Percentiles rank a stretch among this genome's conserved stretches.
These are phyloP conservation scores for Endoconidiophora polonica DNA, from an alignment of 2,329 filamentous ascomycete species.

Conservation along the genomic window DNA sequence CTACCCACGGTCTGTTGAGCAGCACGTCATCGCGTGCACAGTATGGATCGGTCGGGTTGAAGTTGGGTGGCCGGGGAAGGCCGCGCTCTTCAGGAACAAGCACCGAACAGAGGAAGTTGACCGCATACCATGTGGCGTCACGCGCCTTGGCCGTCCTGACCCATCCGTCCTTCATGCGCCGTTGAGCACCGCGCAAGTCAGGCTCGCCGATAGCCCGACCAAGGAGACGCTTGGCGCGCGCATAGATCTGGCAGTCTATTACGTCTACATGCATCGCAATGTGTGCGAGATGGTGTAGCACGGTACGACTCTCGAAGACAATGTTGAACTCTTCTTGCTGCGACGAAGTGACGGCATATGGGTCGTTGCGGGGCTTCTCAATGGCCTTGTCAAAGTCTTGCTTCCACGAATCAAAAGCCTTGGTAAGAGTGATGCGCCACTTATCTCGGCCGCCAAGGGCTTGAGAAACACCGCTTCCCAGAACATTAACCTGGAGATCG, in stretches of 20 bases:
- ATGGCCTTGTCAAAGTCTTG: conserved; percentile 75
- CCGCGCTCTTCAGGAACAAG: conserved; percentile 39
- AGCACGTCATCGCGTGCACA: conserved; percentile 75
- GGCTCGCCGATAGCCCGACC: conserved; percentile 69
- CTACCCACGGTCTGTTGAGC: conserved; percentile 82
- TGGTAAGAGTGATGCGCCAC: conserved; percentile 72
- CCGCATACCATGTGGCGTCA: conserved; percentile 81
- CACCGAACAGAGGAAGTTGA: conserved; percentile 78
- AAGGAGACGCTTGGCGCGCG: conserved; percentile 67
- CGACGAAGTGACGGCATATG: conserved; percentile 23
- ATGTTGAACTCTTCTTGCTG: conserved; percentile 21
- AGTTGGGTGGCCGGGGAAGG: conserved; percentile 18
- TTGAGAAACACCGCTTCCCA: conserved; percentile 54
- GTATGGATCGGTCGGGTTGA: conserved; percentile 35
- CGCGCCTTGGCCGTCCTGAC: conserved; percentile 74
- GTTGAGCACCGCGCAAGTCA: conserved; percentile 63
- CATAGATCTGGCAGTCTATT: conserved; percentile 94
- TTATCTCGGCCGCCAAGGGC: conserved; percentile 76
- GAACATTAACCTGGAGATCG: conserved; percentile 77
- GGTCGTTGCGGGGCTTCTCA: conserved; percentile 39
- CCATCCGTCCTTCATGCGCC: conserved; percentile 78
- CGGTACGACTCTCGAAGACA: conserved; percentile 74
- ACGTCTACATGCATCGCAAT: conserved; percentile 98
- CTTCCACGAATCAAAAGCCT: conserved; percentile 89
- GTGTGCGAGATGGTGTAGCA: conserved; percentile 83